Evolutionary conservation across 2,329 filamentous ascomycete genomes (phyloP).

Genomic region (Colletotrichum ledebouriae): DNA sequence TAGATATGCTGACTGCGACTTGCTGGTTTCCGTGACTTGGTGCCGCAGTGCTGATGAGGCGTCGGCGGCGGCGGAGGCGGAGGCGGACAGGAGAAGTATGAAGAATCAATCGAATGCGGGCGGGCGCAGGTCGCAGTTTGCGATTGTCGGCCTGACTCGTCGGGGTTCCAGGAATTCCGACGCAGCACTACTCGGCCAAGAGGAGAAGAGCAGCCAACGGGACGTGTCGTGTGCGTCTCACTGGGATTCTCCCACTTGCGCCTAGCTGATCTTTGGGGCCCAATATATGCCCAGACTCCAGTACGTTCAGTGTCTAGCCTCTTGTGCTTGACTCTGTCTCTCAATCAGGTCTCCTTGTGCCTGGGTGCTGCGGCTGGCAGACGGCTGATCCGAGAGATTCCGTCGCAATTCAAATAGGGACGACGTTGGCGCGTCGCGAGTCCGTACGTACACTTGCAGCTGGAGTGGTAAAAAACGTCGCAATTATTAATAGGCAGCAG

Average conservation of each 20-base stretch:
- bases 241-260: conserved; percentile 16
- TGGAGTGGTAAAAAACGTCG: background rate
- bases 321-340: too few species aligned
- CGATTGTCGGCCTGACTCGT: conserved; percentile 29
- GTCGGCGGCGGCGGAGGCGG: conserved; percentile 18
- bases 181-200: conserved; percentile 30
- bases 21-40: background rate
- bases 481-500: conserved; percentile 21
- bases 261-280: conserved; percentile 12
- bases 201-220: conserved; percentile 11
- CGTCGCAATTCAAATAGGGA: conserved; percentile 22
- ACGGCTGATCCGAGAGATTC: conserved; percentile 18
- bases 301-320: background rate
- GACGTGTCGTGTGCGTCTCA: conserved; percentile 25
- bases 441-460: background rate
- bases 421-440: conserved; percentile 15
- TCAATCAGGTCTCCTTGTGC: too few species aligned
- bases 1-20: background rate
- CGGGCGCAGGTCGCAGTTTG: conserved; percentile 24
- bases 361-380: background rate
- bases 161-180: conserved; percentile 29
- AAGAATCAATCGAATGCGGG: conserved; percentile 27
- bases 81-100: conserved; percentile 15
- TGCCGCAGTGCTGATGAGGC: conserved; percentile 23
- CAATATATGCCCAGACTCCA: conserved; percentile 21